These are phyloP conservation scores for Lactarius tabidus DNA, from an alignment of 768 basidiomycete genomes.

Conservation along the genomic window DNA sequence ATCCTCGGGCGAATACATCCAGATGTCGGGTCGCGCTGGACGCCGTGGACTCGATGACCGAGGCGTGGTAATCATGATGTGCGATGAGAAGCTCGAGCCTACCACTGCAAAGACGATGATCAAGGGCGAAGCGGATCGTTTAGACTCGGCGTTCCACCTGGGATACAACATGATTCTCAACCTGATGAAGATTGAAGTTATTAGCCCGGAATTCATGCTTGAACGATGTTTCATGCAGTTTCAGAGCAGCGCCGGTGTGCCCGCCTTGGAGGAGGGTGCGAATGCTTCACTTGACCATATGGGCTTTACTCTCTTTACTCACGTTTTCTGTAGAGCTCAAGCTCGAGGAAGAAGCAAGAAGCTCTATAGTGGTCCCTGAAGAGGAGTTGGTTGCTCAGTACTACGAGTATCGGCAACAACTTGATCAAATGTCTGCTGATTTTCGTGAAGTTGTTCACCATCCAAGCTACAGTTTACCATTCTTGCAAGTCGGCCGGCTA, in stretches of 20 bases:
- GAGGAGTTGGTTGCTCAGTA: slow-evolving; percentile 84
- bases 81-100: slow-evolving; percentile 96
- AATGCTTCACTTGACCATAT: not conserved
- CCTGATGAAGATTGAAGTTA: slow-evolving; percentile 96
- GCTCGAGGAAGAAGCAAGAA: slow-evolving; percentile 62
- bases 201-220: slow-evolving; percentile 98
- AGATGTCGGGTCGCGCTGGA: slow-evolving; percentile 98
- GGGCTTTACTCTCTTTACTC: not conserved
- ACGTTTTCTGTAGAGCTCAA: slow-evolving; percentile 54
- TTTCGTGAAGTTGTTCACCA: slow-evolving; percentile 92
- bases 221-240: slow-evolving; percentile 98
- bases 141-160: slow-evolving; percentile 97
- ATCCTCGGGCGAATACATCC: slow-evolving; percentile 95
- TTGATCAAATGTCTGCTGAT: slow-evolving; percentile 84
- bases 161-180: slow-evolving; percentile 99
- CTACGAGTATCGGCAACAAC: slow-evolving; percentile 88
- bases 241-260: slow-evolving; percentile 91
- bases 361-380: slow-evolving; percentile 69
- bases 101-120: slow-evolving; percentile 92
- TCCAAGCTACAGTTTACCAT: slow-evolving; percentile 91
- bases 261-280: slow-evolving; percentile 73
- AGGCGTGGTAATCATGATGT: slow-evolving; percentile 99
- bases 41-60: slow-evolving; percentile 95
- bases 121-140: slow-evolving; percentile 93
- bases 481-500: slow-evolving; percentile 89